Evolutionary conservation across 306 rosid genomes (phyloP).

Genomic region (Delonix regia): DNA sequence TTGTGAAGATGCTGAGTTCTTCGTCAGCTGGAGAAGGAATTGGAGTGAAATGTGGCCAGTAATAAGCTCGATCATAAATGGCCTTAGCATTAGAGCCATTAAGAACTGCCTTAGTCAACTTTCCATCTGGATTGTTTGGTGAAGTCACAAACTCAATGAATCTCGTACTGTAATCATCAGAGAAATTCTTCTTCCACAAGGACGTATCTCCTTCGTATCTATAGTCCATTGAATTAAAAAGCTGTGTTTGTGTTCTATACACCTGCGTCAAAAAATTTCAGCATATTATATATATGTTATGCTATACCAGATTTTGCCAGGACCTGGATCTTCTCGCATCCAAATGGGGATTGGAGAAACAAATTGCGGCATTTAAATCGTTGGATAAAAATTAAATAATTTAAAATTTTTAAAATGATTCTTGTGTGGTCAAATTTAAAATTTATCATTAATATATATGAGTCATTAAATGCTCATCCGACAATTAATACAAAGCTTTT

Average conservation of each 20-base stretch:
- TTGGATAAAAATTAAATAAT: too few species aligned
- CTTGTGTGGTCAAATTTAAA: too few species aligned
- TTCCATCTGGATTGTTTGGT: slow-evolving; percentile 71
- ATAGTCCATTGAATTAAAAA: slow-evolving; percentile 37
- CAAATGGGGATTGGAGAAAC: too few species aligned
- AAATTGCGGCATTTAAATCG: too few species aligned
- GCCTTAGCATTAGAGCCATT: slow-evolving; percentile 39
- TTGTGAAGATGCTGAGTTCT: slow-evolving; percentile 51
- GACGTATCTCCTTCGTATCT: slow-evolving; percentile 52
- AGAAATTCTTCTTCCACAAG: slow-evolving; percentile 35
- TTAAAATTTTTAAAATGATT: too few species aligned
- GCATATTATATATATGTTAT: too few species aligned
- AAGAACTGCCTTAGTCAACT: slow-evolving; percentile 37
- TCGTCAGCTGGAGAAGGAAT: slow-evolving; percentile 55
- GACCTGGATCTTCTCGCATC: too few species aligned
- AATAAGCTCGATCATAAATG: slow-evolving; percentile 52
- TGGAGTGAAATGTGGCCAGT: slow-evolving; percentile 69
- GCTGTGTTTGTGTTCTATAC: slow-evolving; percentile 44
- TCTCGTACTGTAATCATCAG: neutral
- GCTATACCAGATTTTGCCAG: too few species aligned
- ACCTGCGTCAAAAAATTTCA: slow-evolving; percentile 24
- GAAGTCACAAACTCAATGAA: slow-evolving; percentile 65
- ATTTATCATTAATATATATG: too few species aligned
- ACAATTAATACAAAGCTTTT: too few species aligned
- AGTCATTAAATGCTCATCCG: too few species aligned